Percentiles rank a stretch among this genome's conserved stretches.
phyloP scores from a whole-genome alignment of 1,284 basidiomycete species.

The Austroboletus rostrupii region DNA sequence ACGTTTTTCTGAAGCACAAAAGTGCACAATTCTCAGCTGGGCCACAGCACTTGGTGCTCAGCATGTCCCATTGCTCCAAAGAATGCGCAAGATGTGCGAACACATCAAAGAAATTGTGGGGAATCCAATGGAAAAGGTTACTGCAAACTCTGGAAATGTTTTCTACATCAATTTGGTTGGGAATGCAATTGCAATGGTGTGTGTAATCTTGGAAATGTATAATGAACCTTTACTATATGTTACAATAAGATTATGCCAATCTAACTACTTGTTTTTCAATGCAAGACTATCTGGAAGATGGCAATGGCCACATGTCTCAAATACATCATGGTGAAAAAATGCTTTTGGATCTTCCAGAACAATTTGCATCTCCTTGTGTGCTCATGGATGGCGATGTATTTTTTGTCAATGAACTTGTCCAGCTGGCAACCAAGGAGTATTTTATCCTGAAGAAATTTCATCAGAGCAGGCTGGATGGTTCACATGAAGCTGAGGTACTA shows the following conservation, averaged over 20 bases:
- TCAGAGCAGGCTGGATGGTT: no score
- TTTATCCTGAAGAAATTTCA: conserved; percentile 25
- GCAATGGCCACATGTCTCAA: conserved; percentile 19
- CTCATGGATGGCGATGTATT: conserved; percentile 12
- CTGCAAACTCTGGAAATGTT: neutral
- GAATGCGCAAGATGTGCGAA: conserved; percentile 29
- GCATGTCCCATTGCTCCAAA: conserved; percentile 12
- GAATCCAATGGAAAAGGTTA: conserved; percentile 2
- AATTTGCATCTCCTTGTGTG: conserved; percentile 16
- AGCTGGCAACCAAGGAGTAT: conserved; percentile 9
- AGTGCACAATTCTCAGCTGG: conserved; percentile 20
- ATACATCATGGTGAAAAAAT: conserved; percentile 25
- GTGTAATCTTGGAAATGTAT: no score
- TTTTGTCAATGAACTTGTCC: conserved; percentile 25
- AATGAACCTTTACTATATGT: neutral
- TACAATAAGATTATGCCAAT: conserved; percentile 26
- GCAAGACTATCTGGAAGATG: conserved; percentile 27
- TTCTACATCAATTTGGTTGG: conserved; percentile 13
- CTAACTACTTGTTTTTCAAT: conserved; percentile 21
- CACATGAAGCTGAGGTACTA: no score
- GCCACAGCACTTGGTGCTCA: conserved; percentile 24
- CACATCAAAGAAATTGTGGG: conserved; percentile 23
- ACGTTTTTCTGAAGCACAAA: neutral
- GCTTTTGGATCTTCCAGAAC: conserved; percentile 18
- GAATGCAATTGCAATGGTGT: conserved; percentile 11